phyloP scores from a whole-genome alignment of 208 protist species.

The Leishmania tarentolae region DNA sequence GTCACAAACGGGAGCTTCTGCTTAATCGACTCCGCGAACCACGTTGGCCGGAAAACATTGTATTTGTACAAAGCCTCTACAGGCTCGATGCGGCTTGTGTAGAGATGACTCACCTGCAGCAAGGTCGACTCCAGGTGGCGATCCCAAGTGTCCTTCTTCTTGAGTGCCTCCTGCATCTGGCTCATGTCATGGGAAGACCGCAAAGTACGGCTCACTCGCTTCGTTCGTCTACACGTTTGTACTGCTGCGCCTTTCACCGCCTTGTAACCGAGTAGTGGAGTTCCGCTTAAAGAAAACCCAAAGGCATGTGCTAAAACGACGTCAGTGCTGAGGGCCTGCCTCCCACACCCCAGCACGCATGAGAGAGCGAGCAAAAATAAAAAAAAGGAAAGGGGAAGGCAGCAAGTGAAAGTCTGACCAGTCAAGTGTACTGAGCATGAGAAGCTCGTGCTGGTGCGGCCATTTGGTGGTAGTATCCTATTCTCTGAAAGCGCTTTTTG shows the following conservation, averaged over 20 bases:
- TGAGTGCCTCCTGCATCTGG: not conserved
- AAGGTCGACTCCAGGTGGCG: constrained; percentile 61
- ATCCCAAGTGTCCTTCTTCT: constrained; percentile 62
- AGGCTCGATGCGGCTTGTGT: constrained; percentile 59
- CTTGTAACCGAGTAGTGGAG: not conserved
- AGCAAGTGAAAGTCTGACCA: not conserved
- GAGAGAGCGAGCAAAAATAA: not conserved
- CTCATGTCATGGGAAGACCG: not conserved
- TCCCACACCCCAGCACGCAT: not conserved
- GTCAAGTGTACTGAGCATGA: not conserved
- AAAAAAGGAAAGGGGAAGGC: not conserved
- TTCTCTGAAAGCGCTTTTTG: not conserved
- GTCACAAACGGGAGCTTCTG: constrained; percentile 82
- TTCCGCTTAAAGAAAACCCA: not conserved
- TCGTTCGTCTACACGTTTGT: not conserved
- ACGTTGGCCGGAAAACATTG: constrained; percentile 57
- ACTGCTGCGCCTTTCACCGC: not conserved
- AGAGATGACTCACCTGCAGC: constrained; percentile 52
- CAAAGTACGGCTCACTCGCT: not conserved
- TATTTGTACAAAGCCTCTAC: constrained; percentile 76
- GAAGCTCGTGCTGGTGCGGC: not conserved
- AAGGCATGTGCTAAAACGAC: not conserved
- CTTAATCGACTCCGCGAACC: constrained; percentile 75
- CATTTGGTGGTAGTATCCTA: not conserved
- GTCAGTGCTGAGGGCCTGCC: not conserved